Conservation (phyloP, 2,329 filamentous ascomycete genomes). For the Rhynchosporium graminicola region DNA sequence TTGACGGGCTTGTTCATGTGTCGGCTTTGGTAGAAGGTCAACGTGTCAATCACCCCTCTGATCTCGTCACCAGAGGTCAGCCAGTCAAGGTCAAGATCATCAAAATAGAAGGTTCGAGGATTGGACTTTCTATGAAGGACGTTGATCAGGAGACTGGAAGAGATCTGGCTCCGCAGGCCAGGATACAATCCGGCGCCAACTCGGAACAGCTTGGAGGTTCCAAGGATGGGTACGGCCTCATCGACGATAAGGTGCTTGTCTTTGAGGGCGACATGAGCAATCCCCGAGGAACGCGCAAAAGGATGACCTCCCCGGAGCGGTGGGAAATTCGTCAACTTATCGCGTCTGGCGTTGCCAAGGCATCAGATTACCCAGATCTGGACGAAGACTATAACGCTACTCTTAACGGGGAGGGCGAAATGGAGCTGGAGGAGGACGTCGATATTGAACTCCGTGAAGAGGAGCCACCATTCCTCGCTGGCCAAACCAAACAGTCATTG, state of each 20-base stretch:
- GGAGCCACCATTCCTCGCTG: slow-evolving; percentile 91
- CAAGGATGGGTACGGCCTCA: slow-evolving; percentile 57
- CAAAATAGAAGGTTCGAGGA: slow-evolving; percentile 77
- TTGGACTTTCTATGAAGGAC: slow-evolving; percentile 95
- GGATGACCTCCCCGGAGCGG: slow-evolving; percentile 92
- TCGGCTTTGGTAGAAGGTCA: slow-evolving; percentile 83
- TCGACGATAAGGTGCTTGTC: slow-evolving; percentile 55
- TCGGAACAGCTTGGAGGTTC: slow-evolving; percentile 75
- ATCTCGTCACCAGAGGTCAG: slow-evolving; percentile 79
- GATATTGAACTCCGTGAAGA: slow-evolving; percentile 97
- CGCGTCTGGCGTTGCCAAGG: slow-evolving; percentile 89
- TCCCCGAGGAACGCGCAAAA: slow-evolving; percentile 71
- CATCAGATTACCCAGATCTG: slow-evolving; percentile 89
- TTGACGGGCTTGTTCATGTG: slow-evolving; percentile 91
- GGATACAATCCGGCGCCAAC: slow-evolving; percentile 87
- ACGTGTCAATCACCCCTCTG: slow-evolving; percentile 88
- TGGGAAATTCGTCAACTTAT: slow-evolving; percentile 99
- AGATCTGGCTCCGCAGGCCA: slow-evolving; percentile 76
- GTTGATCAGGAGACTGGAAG: slow-evolving; percentile 87
- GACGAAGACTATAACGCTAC: slow-evolving; percentile 93
- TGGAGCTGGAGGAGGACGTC: slow-evolving; percentile 93
- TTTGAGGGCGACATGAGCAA: slow-evolving; percentile 60
- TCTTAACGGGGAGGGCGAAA: slow-evolving; percentile 78
- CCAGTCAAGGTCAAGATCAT: slow-evolving; percentile 89
- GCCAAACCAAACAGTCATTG: slow-evolving; percentile 94